Conservation (phyloP, 495 filamentous ascomycete species). For the Symbiotaphrina buchneri region DNA sequence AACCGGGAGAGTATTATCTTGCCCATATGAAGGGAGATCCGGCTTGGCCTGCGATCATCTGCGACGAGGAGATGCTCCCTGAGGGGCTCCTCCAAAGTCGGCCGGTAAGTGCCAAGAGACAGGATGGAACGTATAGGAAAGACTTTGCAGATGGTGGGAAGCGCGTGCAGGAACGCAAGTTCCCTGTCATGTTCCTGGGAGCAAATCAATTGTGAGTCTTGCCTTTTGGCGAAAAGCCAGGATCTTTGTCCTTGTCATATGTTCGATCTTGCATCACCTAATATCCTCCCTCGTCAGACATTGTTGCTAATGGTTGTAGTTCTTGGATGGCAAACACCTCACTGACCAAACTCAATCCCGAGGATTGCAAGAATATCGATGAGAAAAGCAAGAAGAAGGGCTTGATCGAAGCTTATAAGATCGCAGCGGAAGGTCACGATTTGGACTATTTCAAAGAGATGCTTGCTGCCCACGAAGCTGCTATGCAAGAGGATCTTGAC, state of each 20-base stretch:
- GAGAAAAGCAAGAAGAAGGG: conserved; percentile 54
- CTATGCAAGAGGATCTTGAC: conserved; percentile 35
- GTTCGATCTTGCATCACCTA: not conserved
- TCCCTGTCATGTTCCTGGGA: conserved; percentile 79
- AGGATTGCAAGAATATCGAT: conserved; percentile 36
- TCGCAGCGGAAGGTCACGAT: conserved; percentile 48
- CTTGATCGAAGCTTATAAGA: conserved; percentile 44
- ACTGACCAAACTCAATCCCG: conserved; percentile 47
- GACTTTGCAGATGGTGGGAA: conserved; percentile 69
- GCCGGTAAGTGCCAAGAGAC: conserved; percentile 57
- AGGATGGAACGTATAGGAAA: conserved; percentile 63
- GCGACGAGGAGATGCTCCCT: conserved; percentile 81
- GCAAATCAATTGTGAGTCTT: conserved; percentile 85
- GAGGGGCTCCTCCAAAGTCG: conserved; percentile 40
- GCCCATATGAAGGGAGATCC: conserved; percentile 78
- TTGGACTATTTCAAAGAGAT: conserved; percentile 58
- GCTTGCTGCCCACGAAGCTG: conserved; percentile 33
- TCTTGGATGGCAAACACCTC: conserved; percentile 69
- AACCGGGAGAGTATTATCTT: conserved; percentile 71
- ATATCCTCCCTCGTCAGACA: conserved; percentile 2
- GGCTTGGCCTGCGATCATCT: conserved; percentile 76
- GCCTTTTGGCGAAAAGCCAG: not conserved
- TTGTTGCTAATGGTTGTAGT: conserved; percentile 20
- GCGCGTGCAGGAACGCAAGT: conserved; percentile 60
- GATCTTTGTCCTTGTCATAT: too few relatives aligned